Percentiles rank a stretch among this genome's conserved stretches.
Evolutionary conservation across 2,329 filamentous ascomycete genomes (phyloP).

Genomic region (Helminthosporium solani): DNA sequence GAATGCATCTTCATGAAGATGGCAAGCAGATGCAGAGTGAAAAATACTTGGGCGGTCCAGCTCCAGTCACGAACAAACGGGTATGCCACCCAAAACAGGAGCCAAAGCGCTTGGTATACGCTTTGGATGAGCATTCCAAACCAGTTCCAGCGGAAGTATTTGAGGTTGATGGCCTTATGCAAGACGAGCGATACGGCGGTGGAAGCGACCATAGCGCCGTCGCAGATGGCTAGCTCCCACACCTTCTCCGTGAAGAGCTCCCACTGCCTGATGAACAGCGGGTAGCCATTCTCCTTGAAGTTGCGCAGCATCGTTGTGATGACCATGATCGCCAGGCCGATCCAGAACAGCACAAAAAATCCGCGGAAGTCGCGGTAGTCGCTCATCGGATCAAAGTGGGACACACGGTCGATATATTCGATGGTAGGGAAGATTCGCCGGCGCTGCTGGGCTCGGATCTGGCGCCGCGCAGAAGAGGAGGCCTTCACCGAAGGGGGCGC

Average conservation of each 20-base stretch:
- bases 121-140: slow-evolving; percentile 83
- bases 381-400: slow-evolving; percentile 90
- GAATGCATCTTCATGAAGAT: slow-evolving; percentile 99
- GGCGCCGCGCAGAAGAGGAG: slow-evolving; percentile 80
- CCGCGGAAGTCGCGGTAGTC: slow-evolving; percentile 94
- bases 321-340: slow-evolving; percentile 93
- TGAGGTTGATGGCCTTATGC: slow-evolving; percentile 65
- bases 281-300: slow-evolving; percentile 88
- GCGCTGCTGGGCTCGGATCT: slow-evolving; percentile 76
- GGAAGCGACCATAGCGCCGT: slow-evolving; percentile 79
- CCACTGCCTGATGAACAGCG: slow-evolving; percentile 85
- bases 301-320: slow-evolving; percentile 92
- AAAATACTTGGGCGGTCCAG: slow-evolving; percentile 96
- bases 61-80: slow-evolving; percentile 88
- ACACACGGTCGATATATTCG: slow-evolving; percentile 85
- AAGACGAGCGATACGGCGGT: slow-evolving; percentile 72
- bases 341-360: slow-evolving; percentile 99
- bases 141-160: slow-evolving; percentile 68
- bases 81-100: slow-evolving; percentile 74
- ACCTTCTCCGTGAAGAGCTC: slow-evolving; percentile 83
- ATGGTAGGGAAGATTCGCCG: slow-evolving; percentile 89
- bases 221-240: slow-evolving; percentile 79
- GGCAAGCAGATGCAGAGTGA: slow-evolving; percentile 85
- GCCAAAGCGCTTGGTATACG: slow-evolving; percentile 76
- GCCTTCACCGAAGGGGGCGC: slow-evolving; percentile 90